Conservation (phyloP, 768 basidiomycete genomes). For the Rhizopogon vesiculosus region DNA sequence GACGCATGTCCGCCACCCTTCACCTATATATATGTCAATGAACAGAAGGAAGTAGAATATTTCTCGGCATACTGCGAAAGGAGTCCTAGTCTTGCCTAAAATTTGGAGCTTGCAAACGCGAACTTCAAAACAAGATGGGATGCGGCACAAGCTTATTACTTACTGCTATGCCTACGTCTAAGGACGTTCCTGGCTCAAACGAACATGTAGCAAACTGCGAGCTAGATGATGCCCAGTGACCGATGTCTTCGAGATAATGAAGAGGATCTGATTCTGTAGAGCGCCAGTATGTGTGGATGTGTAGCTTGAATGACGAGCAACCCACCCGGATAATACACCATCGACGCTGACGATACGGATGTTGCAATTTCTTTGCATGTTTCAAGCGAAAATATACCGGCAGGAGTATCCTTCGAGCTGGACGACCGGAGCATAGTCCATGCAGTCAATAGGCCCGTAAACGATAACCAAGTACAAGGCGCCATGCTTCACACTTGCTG, state of each 20-base stretch:
- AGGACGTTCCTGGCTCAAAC: not conserved
- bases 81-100: conserved; percentile 38
- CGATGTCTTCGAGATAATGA: not conserved
- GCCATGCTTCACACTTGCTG: not conserved
- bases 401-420: not conserved
- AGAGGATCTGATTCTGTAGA: not conserved
- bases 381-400: not conserved
- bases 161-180: not conserved
- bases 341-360: not conserved
- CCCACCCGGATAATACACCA: not conserved
- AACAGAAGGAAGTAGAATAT: conserved; percentile 10
- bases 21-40: conserved; percentile 32
- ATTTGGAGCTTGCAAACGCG: conserved; percentile 5
- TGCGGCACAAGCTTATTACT: not conserved
- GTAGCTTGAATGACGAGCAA: not conserved
- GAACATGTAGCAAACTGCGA: not conserved
- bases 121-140: not conserved
- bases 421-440: not conserved
- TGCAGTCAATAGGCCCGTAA: not conserved
- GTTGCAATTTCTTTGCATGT: not conserved
- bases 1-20: conserved; percentile 54
- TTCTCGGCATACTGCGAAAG: conserved; percentile 15
- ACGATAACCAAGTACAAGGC: not conserved
- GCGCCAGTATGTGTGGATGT: not conserved
- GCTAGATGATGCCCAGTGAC: not conserved